These are phyloP conservation scores for Saccharomycopsis sp. DNA, from an alignment of 805 yeast genomes.

Conservation along the genomic window DNA sequence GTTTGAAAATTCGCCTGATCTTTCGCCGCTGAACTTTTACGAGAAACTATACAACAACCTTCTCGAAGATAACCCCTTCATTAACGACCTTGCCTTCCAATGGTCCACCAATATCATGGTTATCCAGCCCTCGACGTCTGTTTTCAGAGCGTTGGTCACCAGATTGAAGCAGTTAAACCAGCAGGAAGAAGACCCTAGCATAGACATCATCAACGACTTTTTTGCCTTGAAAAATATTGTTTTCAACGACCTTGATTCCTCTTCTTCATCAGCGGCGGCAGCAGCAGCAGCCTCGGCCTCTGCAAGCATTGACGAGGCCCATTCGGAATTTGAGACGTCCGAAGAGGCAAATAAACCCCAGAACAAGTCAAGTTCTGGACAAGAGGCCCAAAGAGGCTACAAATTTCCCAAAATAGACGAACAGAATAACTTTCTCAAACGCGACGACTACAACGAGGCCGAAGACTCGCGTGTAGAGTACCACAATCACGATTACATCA, in stretches of 20 bases:
- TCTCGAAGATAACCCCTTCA: neutral
- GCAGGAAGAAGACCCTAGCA: neutral
- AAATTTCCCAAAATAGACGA: neutral
- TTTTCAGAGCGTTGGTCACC: neutral
- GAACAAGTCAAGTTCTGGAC: neutral
- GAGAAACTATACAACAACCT: neutral
- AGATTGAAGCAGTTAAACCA: neutral
- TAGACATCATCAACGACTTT: slow-evolving; percentile 8
- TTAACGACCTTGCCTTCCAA: neutral
- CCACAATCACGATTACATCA: neutral
- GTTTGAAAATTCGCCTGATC: neutral
- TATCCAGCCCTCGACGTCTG: slow-evolving; percentile 1
- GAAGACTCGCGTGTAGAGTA: neutral
- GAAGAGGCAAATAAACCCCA: neutral
- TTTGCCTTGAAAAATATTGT: slow-evolving; percentile 2
- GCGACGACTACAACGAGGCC: neutral
- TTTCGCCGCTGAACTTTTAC: neutral
- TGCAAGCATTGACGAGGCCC: neutral
- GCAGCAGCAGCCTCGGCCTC: neutral
- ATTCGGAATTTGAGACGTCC: neutral
- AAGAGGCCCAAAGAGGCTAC: neutral
- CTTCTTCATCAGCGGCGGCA: neutral
- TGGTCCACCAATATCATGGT: slow-evolving; percentile 7
- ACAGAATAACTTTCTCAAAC: neutral
- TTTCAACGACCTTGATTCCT: neutral